A percentile compares a stretch with the other conserved stretches of the same genome.
Evolutionary conservation across 1,284 basidiomycete genomes (phyloP).

Genomic region (Termitomyces sp.): DNA sequence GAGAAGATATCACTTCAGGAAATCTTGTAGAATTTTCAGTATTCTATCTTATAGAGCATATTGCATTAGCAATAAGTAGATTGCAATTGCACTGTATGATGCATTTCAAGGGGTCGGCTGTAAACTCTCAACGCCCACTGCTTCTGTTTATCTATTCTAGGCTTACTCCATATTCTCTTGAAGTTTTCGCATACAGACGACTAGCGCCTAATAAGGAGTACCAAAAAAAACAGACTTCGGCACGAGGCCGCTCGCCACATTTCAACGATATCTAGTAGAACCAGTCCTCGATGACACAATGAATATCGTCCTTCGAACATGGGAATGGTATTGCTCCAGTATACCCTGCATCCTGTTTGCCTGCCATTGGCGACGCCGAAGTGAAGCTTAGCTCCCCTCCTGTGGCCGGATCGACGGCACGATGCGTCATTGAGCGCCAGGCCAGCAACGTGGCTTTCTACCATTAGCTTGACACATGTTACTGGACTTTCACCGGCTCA

Average conservation of each 20-base stretch:
- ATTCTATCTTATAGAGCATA: too few species aligned
- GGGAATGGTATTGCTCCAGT: slow-evolving; percentile 37
- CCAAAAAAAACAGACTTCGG: background rate
- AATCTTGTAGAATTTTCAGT: too few species aligned
- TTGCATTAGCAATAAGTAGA: too few species aligned
- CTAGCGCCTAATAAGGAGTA: background rate
- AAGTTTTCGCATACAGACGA: background rate
- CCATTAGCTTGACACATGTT: slow-evolving; percentile 1
- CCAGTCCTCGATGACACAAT: slow-evolving; percentile 73
- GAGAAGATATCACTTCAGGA: too few species aligned
- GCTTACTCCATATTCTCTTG: background rate
- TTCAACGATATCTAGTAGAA: slow-evolving; percentile 36
- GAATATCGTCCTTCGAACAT: slow-evolving; percentile 52
- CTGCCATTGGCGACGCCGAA: slow-evolving; percentile 6
- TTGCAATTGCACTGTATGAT: too few species aligned
- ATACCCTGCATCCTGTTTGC: slow-evolving; percentile 21
- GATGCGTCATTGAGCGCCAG: slow-evolving; percentile 34
- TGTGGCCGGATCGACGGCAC: slow-evolving; percentile 14
- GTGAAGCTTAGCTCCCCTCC: slow-evolving; percentile 16
- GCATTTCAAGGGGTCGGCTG: too few species aligned
- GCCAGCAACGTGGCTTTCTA: slow-evolving; percentile 38
- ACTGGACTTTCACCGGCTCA: slow-evolving; percentile 29
- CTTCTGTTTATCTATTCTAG: background rate
- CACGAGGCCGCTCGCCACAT: background rate
- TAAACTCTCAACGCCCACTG: background rate